Conservation (phyloP, 2,329 filamentous ascomycete species). For the Alternaria triticimaculans region DNA sequence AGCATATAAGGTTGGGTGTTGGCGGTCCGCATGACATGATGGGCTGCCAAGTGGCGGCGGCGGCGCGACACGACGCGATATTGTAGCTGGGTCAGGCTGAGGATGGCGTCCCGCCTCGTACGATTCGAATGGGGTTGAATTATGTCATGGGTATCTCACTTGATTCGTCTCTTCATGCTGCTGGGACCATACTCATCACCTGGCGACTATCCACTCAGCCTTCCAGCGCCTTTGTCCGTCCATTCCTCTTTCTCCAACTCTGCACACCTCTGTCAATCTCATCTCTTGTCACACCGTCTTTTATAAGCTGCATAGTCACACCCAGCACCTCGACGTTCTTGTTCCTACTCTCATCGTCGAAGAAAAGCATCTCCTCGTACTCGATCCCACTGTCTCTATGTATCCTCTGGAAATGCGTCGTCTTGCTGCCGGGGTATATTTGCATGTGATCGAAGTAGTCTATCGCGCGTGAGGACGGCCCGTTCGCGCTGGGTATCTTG, state of each 20-base stretch:
- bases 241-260: slow-evolving; percentile 79
- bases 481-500: slow-evolving; percentile 65
- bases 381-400: slow-evolving; percentile 72
- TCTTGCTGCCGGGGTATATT: slow-evolving; percentile 79
- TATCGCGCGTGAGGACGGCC: slow-evolving; percentile 47
- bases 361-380: slow-evolving; percentile 91
- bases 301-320: slow-evolving; percentile 82
- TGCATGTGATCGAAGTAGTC: slow-evolving; percentile 65
- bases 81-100: neutral
- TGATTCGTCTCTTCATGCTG: neutral
- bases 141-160: neutral
- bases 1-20: neutral
- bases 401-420: slow-evolving; percentile 80
- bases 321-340: slow-evolving; percentile 80
- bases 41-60: neutral
- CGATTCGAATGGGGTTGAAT: neutral
- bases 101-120: neutral
- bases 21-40: rapidly evolving
- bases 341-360: slow-evolving; percentile 90
- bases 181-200: neutral
- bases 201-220: neutral
- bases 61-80: neutral
- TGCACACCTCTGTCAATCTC: slow-evolving; percentile 81
- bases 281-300: slow-evolving; percentile 75
- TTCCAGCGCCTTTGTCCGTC: slow-evolving; percentile 40